Base-by-base conservation (phyloP, 208 protist species). In the Naegleria gruberi region DNA sequence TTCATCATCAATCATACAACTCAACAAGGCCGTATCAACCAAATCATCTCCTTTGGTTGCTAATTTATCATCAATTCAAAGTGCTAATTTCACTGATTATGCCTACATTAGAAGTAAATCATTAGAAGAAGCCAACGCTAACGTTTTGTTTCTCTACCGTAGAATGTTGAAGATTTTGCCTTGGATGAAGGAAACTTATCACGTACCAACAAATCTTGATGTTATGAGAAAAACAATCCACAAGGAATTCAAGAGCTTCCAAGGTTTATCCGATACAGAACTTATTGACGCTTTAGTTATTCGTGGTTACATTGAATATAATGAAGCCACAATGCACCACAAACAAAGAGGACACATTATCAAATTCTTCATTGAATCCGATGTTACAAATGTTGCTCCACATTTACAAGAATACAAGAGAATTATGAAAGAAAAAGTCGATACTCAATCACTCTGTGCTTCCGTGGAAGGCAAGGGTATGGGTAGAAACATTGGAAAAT, bases 281-380 rank as follows among this genome's bases (percentile, higher is more conserved):
- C 4, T 88, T 5, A 88, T 88, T 73, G 84, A 88, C 65, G 6
- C 4, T 26, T 88, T 88, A 42, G 4, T 88, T 34, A 44, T 43
- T 19, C 46, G 45, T 34, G 84, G 37, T n/a, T 41, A 46, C n/a
- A 7, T 51, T n/a, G 45, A 88, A 40, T 4, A 30, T 88, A 45
- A 88, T 43, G 84, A 88, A 15, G 30, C 26, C 7, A 23, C 23
- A 30, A 65, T 65, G 45, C 84, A 65, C 65, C 84, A 88, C 30
- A 88, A 65, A 42, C 84, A 88, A 88, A 51, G 84, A 65, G 84
- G 84, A 34, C 84, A 88, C 23, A 8, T 88, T 41, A 23, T 88
- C 4, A 47, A 43, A 40, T 88, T 40, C 34, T 88, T 88, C 43
- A 8, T 0, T 7, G 45, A 88, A 43, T 23, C 43, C n/a, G 84